phyloP scores from a whole-genome alignment of 169 alveolate genomes.

The Ophryocystis elektroscirrha region DNA sequence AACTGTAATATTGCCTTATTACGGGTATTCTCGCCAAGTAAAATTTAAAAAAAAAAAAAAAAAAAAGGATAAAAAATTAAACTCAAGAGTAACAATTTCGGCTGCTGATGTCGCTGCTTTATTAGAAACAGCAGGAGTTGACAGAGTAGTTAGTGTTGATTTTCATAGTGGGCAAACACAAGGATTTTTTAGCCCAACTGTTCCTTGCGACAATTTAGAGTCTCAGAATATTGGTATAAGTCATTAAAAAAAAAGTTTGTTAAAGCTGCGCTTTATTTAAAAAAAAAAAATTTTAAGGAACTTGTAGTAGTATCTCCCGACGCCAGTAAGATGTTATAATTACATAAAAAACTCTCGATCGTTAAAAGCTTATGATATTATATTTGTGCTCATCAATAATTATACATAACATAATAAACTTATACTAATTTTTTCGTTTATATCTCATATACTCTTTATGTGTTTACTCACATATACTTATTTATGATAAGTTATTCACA shows the following conservation, averaged over 20 bases:
- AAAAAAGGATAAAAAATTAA: too few relatives aligned
- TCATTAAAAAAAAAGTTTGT: too few relatives aligned
- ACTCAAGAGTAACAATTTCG: conserved; percentile 9
- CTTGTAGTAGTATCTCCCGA: conserved; percentile 69
- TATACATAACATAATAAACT: too few relatives aligned
- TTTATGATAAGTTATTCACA: too few relatives aligned
- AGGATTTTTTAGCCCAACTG: conserved; percentile 65
- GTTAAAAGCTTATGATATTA: too few relatives aligned
- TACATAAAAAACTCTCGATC: too few relatives aligned
- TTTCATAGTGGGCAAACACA: conserved; percentile 59
- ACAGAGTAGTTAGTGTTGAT: conserved; percentile 59
- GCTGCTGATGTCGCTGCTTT: conserved; percentile 57
- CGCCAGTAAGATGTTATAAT: conserved; percentile 49
- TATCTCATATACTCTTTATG: too few relatives aligned
- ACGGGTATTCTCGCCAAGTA: conserved; percentile 70
- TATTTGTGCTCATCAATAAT: too few relatives aligned
- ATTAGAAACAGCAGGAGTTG: conserved; percentile 65
- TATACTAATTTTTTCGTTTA: too few relatives aligned
- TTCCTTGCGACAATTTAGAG: conserved; percentile 53
- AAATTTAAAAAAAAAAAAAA: too few relatives aligned
- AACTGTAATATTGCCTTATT: conserved; percentile 70
- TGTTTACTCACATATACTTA: too few relatives aligned
- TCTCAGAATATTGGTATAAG: conserved; percentile 39
- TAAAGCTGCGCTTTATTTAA: conserved; percentile 34
- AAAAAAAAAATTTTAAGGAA: conserved; percentile 24